Base-by-base conservation (phyloP, 1,139 yeast species). In the Blastobotrys capitulatus region DNA sequence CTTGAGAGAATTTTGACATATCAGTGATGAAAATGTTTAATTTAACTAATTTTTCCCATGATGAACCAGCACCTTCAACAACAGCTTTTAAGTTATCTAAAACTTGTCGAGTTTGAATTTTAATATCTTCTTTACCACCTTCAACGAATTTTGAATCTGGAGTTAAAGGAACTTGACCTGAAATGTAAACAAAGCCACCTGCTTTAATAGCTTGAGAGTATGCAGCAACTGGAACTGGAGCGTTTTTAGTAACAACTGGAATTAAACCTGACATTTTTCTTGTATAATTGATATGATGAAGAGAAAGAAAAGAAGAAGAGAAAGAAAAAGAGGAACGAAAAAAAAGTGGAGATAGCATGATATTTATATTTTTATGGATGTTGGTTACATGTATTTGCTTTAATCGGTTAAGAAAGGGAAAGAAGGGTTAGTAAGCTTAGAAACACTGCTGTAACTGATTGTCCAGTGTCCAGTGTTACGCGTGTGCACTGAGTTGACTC, bases 91-190 rank as follows among this genome's bases (percentile, higher is more conserved):
- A 82, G 70, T 90, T 89, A 66, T 80, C 77, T 60, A 90, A 78
- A 51, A 80, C 86, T 72, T 86, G 95, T 68, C 86, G 92, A 48
- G 96, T 86, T 71, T 85, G 86, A 58, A 79, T 94, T 60, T 83
- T 77, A 66, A 88, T 83, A 55, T 66, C 70, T 46, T 63, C 66
- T 44, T 48, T 46, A 48, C 80, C 75, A 46, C 85, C 95, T 56
- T 80, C 81, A 60, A 89, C 80, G 57, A 88, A 84, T 70, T 83
- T 82, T 43, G 66, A 65, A 15, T 84, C 92, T 42, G 92, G 77
- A 45, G 94, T 87, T 74, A 82, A 80, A 53, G 97, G 97, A 55
- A 92, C 83, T 73, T 92, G 98, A 50, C 98, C 98, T 43, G 97
- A 88, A 53, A 92, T 90, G 68, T 86, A 92, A 66, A 92, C 71